Evolutionary conservation across 257 asterid species (phyloP).

Genomic region (Gentiana macrophylla): DNA sequence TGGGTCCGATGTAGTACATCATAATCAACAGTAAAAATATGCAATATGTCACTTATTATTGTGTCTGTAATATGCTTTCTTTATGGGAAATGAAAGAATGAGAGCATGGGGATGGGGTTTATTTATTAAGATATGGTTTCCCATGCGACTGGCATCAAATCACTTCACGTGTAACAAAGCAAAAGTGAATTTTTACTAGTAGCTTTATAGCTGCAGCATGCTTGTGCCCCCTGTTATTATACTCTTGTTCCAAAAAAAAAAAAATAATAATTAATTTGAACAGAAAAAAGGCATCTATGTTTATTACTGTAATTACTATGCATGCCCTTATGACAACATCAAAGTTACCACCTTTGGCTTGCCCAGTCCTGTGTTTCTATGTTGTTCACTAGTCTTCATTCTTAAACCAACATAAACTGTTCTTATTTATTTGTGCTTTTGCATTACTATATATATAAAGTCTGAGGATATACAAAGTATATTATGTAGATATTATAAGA

Average conservation of each 20-base stretch:
- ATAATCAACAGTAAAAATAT: too few species aligned
- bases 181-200: neutral
- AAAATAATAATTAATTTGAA: too few species aligned
- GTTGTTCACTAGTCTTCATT: neutral
- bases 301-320: too few species aligned
- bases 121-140: constrained; percentile 3
- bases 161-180: constrained; percentile 34
- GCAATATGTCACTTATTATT: too few species aligned
- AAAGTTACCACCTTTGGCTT: constrained; percentile 57
- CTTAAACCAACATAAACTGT: too few species aligned
- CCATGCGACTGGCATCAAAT: constrained; percentile 22
- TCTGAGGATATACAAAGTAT: too few species aligned
- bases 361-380: constrained; percentile 27
- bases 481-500: too few species aligned
- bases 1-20: neutral
- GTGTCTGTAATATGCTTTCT: too few species aligned
- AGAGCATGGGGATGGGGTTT: neutral
- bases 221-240: neutral
- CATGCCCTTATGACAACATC: constrained; percentile 38
- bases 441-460: too few species aligned
- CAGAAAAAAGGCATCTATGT: too few species aligned
- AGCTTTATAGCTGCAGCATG: constrained; percentile 7
- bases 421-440: too few species aligned
- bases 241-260: constrained; percentile 30
- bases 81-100: constrained; percentile 12